Percentiles rank a stretch among this genome's conserved stretches.
These are phyloP conservation scores for Fremontodendron californicum DNA, from an alignment of 345 rosid genomes.

Conservation along the genomic window DNA sequence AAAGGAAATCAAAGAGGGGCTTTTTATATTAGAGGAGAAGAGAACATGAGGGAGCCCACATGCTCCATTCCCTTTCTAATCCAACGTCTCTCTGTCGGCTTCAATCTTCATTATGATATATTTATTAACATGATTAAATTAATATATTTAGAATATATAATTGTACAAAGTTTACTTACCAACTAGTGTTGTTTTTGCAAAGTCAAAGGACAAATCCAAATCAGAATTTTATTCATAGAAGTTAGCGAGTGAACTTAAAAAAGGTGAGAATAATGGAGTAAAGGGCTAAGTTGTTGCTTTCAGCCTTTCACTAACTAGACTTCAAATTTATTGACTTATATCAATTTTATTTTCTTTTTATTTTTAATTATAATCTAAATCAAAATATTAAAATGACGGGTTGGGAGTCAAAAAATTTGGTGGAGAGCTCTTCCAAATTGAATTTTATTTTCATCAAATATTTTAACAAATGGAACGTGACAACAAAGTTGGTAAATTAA, in stretches of 20 bases:
- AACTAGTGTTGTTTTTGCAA: background rate
- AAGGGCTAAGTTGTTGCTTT: conserved; percentile 15
- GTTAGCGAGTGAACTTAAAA: background rate
- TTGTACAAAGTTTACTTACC: background rate
- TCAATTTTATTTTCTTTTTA: background rate
- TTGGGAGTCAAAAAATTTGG: too few species aligned
- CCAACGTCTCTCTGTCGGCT: conserved; percentile 54
- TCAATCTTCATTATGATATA: conserved; percentile 8
- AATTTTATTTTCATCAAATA: too few species aligned
- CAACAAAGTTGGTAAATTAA: background rate
- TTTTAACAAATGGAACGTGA: background rate
- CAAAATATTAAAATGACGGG: background rate
- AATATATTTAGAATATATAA: background rate
- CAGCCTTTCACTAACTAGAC: conserved; percentile 3
- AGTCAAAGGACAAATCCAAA: conserved; percentile 13
- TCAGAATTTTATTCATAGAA: conserved; percentile 4
- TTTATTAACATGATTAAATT: background rate
- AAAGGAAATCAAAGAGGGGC: conserved; percentile 13
- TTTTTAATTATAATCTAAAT: background rate
- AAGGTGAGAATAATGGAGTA: background rate
- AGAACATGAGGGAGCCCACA: conserved; percentile 48
- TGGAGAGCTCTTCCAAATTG: too few species aligned
- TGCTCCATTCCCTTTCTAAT: conserved; percentile 38
- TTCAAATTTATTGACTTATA: background rate
- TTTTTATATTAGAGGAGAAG: conserved; percentile 13